Evolutionary conservation across 306 rosid species (phyloP).

Genomic region (Parietaria judaica): DNA sequence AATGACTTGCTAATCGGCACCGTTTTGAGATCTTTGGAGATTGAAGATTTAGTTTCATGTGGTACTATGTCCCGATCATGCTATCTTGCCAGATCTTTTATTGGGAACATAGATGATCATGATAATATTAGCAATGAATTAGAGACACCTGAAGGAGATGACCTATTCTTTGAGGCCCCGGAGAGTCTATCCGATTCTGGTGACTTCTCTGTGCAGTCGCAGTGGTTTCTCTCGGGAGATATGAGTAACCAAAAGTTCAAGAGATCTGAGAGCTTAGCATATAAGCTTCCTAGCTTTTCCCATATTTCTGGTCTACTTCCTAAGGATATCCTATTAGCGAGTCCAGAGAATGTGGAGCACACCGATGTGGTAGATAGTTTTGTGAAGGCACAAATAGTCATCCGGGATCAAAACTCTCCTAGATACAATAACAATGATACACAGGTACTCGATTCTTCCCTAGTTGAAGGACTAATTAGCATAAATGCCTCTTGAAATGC

Average conservation of each 20-base stretch:
- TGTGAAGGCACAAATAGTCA: constrained; percentile 80
- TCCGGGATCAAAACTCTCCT: constrained; percentile 69
- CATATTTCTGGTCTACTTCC: constrained; percentile 80
- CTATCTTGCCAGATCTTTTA: constrained; percentile 85
- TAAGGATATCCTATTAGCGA: constrained; percentile 30
- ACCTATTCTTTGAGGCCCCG: constrained; percentile 80
- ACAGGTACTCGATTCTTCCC: constrained; percentile 43
- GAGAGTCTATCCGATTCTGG: constrained; percentile 62
- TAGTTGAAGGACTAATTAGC: no score
- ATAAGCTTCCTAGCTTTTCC: constrained; percentile 48
- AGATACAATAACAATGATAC: constrained; percentile 57
- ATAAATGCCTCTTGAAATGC: no score
- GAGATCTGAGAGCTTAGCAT: constrained; percentile 24
- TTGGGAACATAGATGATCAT: constrained; percentile 41
- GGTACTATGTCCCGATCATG: constrained; percentile 42
- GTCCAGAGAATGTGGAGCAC: constrained; percentile 32
- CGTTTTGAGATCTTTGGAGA: constrained; percentile 84
- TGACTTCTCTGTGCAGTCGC: constrained; percentile 43
- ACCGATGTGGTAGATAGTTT: constrained; percentile 61
- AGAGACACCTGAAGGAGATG: constrained; percentile 52
- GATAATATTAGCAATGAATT: constrained; percentile 28
- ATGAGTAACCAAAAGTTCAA: constrained; percentile 23
- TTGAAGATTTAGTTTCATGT: constrained; percentile 75
- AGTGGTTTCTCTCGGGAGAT: constrained; percentile 25
- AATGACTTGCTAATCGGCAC: constrained; percentile 77